Evolutionary conservation across 306 rosid genomes (phyloP), one percentile per base, ranked within the genome.

Genomic region (Pyrus betulifolia): DNA sequence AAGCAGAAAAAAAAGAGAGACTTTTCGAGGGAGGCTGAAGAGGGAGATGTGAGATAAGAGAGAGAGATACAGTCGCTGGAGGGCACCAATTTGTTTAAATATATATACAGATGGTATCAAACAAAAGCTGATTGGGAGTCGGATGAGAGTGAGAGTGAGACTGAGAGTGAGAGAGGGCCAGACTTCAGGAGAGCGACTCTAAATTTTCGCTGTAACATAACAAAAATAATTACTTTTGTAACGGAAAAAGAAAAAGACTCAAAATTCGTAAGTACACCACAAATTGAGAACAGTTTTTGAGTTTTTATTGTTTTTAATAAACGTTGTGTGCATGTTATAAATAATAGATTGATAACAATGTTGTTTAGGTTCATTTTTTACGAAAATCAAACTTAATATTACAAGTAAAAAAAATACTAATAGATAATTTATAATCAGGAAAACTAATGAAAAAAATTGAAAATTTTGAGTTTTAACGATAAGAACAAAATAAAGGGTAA

Each of bases 331-430:
- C 9, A 7, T 35, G 2, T 35, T 35, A 35, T 1, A 35, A 33
- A 33, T 33, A 35, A 35, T 6, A 8, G 0, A 6, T 5, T 6
- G 8, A 6, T 35, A 35, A 35, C 6, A 1, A 35, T 35, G 0
- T 35, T 0, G 0, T 0, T 35, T 1, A 35, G 6, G 0, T 35
- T 33, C 8, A 0, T 5, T 35, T 35, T 35, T 35, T 6, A 1
- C 2, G 2, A 35, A 35, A 35, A 35, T 35, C 0, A 35, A 35
- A 35, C 0, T 35, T 35, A 6, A 35, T 2, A 35, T 35, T 35
- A 35, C 1, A 35, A 35, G 9, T 35, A 6, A 35, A 35, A 6
- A 1, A 6, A 35, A 35, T 35, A 6, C 6, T 5, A 35, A 0
- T 35, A 6, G 8, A 35, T 3, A 0, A 8, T 40, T 40, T 8